phyloP scores from a whole-genome alignment of 2,329 filamentous ascomycete genomes.

The Talaromyces islandicus region DNA sequence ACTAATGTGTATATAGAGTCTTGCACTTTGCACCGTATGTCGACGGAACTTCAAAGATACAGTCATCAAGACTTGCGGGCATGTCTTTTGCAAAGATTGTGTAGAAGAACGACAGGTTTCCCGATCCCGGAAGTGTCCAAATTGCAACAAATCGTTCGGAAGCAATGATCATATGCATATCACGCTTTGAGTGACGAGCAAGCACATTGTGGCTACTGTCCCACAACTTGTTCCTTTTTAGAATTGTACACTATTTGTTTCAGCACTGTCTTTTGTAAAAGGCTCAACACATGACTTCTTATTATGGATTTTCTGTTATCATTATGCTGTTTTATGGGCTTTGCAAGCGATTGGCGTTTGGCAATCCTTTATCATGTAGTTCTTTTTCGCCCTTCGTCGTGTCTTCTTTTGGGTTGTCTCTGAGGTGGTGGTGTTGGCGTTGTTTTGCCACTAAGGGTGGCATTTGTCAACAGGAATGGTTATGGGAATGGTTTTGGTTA shows the following conservation, averaged over 20 bases:
- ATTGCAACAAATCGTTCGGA: constrained; percentile 87
- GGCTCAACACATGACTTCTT: constrained; percentile 4
- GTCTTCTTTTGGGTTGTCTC: background rate
- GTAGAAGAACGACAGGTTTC: constrained; percentile 85
- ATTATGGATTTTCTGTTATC: constrained; percentile 4
- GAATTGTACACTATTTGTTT: constrained; percentile 23
- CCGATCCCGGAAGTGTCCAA: constrained; percentile 90
- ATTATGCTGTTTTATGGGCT: constrained; percentile 2
- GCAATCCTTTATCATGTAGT: background rate
- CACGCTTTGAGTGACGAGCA: constrained; percentile 32
- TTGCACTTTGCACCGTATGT: constrained; percentile 88
- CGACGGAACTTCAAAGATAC: constrained; percentile 92
- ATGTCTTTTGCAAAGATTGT: constrained; percentile 87
- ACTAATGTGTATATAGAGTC: constrained; percentile 43
- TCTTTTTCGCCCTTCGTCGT: background rate
- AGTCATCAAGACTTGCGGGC: constrained; percentile 85
- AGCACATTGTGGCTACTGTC: constrained; percentile 1
- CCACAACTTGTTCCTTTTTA: constrained; percentile 15
- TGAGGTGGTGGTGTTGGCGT: background rate
- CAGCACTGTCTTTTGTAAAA: constrained; percentile 10
- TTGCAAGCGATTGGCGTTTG: constrained; percentile 9
- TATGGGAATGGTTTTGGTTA: constrained; percentile 2
- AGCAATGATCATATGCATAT: constrained; percentile 77
- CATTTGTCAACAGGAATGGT: background rate
- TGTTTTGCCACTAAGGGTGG: background rate